A percentile compares a stretch with the other conserved stretches of the same genome.
phyloP scores from a whole-genome alignment of 352 stramenopile genomes.

The Hyaloperonospora arabidopsidis region DNA sequence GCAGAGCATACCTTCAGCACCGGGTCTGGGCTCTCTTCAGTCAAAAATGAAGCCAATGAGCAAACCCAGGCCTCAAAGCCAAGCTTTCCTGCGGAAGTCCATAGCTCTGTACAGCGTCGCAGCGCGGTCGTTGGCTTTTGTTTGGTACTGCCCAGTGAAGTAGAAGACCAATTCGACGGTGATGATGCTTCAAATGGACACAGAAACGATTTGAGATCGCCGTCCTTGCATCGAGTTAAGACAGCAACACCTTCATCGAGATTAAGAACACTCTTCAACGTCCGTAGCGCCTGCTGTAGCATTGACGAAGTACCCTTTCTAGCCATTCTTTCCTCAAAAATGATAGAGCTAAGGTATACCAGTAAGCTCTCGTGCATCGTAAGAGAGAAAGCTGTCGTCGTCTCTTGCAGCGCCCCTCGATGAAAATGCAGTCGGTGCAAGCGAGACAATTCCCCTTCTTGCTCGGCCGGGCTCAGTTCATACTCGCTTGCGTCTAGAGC shows the following conservation, averaged over 20 bases:
- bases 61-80: slow-evolving; percentile 61
- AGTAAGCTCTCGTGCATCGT: slow-evolving; percentile 61
- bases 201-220: slow-evolving; percentile 60
- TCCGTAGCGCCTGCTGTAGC: slow-evolving; percentile 36
- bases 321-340: slow-evolving; percentile 42
- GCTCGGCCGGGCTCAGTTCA: slow-evolving; percentile 47
- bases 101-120: slow-evolving; percentile 29
- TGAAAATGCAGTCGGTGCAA: slow-evolving; percentile 55
- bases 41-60: slow-evolving; percentile 36
- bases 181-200: slow-evolving; percentile 38
- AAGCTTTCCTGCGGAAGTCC: slow-evolving; percentile 28
- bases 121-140: slow-evolving; percentile 6
- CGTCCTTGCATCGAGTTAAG: slow-evolving; percentile 43
- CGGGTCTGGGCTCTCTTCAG: slow-evolving; percentile 29
- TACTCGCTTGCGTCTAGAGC: slow-evolving; percentile 49
- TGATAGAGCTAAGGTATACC: slow-evolving; percentile 47
- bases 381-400: slow-evolving; percentile 33
- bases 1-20: slow-evolving; percentile 44
- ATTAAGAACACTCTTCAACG: slow-evolving; percentile 44
- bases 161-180: slow-evolving; percentile 51
- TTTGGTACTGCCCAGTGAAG: slow-evolving; percentile 1
- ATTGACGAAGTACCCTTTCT: slow-evolving; percentile 23
- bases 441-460: slow-evolving; percentile 39
- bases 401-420: slow-evolving; percentile 47
- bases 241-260: slow-evolving; percentile 31